These are phyloP conservation scores for Raphanus hybrid DNA, from an alignment of 441 rosid species.

Conservation along the genomic window DNA sequence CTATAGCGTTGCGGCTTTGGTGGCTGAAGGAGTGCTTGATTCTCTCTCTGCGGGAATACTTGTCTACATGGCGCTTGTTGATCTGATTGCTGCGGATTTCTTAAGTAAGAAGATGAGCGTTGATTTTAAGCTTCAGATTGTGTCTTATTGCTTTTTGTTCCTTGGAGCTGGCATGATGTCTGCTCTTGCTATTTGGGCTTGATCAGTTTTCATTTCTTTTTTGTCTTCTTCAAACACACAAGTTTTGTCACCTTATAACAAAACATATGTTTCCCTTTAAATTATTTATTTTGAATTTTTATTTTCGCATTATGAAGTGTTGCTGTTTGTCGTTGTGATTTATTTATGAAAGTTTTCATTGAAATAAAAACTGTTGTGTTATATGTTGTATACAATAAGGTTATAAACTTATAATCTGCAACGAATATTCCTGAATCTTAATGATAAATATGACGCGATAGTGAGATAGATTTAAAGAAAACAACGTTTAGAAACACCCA, in stretches of 20 bases:
- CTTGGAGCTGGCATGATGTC: conserved; percentile 88
- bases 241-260: neutral
- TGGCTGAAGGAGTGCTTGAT: conserved; percentile 78
- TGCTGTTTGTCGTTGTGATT: neutral
- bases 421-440: too few species aligned
- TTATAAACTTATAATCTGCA: neutral
- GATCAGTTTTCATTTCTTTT: conserved; percentile 22
- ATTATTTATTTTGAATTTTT: too few species aligned
- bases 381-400: neutral
- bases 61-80: conserved; percentile 87
- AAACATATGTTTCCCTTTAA: neutral
- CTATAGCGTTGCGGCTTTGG: conserved; percentile 52
- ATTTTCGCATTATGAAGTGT: neutral
- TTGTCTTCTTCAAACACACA: neutral
- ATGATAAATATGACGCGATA: too few species aligned
- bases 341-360: neutral
- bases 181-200: conserved; percentile 81
- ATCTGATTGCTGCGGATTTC: conserved; percentile 81
- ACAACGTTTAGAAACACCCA: too few species aligned
- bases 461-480: too few species aligned
- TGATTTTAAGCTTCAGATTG: conserved; percentile 69
- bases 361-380: neutral
- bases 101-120: conserved; percentile 85
- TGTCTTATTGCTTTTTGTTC: conserved; percentile 73
- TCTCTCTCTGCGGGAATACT: conserved; percentile 87